Base-by-base conservation (phyloP, 2,329 filamentous ascomycete genomes). In the Colletotrichum graminicola region DNA sequence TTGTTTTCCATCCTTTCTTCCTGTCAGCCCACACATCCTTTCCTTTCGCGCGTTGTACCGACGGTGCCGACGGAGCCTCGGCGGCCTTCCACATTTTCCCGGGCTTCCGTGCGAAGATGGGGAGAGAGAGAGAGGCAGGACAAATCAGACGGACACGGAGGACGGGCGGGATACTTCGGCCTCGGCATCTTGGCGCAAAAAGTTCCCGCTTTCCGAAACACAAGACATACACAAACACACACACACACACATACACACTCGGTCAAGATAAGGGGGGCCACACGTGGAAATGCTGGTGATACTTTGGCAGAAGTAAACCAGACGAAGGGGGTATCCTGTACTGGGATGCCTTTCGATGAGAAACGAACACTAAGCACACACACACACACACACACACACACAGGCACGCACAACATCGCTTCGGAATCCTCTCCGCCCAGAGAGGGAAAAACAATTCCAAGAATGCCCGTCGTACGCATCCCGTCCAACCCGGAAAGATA, bases 311-410 rank as follows among this genome's bases (percentile, higher is more conserved):
- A 59, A 3, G 21, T 23, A 41, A 16, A 10, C 3, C 5, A 7
- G 41, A 12, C 16, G 18, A 12, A 21, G 16, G 41, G 41, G 41
- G 2, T 21, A 45, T 45, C 43, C 10, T 39, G 23, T 39, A 12
- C 39, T 56, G 41, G 59, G 32, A 62, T 39, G 59, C 21, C 59
- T 62, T 62, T 62, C 59, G 43, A n/a, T 10, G 23, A 23, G 52
- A 65, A 45, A 62, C 23, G 45, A 39, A 29, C 26, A n/a, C 41
- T 32, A 56, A 55, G 41, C 3, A 21, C 36, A 39, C 36, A 11
- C 36, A 1, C 36, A 21, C 14, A 16, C 7, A 34, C 11, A 11
- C 36, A 8, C 14, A 41, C 3, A 45, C 36, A 39, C 36, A 14
- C 10, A 14, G 8, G 2, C 14, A 41, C 6, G 18, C 43, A n/a